Conservation (phyloP, 2,329 filamentous ascomycete species). For the Aspergillus caelatus region DNA sequence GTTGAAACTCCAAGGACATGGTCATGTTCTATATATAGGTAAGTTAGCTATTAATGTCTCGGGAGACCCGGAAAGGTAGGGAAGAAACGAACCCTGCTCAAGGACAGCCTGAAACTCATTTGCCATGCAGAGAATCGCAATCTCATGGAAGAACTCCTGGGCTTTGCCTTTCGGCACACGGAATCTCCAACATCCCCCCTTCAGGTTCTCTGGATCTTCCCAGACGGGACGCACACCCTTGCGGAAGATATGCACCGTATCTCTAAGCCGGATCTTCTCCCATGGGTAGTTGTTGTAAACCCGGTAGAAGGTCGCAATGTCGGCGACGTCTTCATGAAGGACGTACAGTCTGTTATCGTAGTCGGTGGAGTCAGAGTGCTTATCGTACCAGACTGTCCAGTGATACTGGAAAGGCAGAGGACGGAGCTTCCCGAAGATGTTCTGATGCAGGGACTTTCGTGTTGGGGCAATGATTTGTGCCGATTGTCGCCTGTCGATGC, state of each 20-base stretch:
- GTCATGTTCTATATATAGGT: constrained; percentile 65
- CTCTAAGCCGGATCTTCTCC: constrained; percentile 73
- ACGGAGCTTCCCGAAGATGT: constrained; percentile 49
- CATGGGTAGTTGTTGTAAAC: constrained; percentile 82
- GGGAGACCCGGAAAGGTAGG: neutral
- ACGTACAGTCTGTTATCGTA: constrained; percentile 41
- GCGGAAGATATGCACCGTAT: constrained; percentile 80
- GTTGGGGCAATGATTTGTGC: constrained; percentile 17
- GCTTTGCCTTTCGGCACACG: constrained; percentile 75
- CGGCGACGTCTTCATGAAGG: constrained; percentile 44
- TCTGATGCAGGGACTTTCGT: constrained; percentile 44
- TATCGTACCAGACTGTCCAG: constrained; percentile 54
- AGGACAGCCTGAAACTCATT: constrained; percentile 61
- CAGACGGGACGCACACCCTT: constrained; percentile 74
- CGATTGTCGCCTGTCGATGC: neutral
- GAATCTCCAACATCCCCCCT: constrained; percentile 91
- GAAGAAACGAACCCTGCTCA: constrained; percentile 60
- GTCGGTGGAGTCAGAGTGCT: constrained; percentile 33
- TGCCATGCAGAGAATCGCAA: constrained; percentile 38
- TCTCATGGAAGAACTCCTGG: constrained; percentile 51
- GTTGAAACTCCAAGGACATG: constrained; percentile 85
- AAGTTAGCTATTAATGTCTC: neutral
- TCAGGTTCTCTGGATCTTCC: constrained; percentile 84
- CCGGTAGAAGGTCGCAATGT: constrained; percentile 66
- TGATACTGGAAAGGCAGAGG: constrained; percentile 51